These are phyloP conservation scores for Candida piceae DNA, from an alignment of 805 yeast species.

Conservation along the genomic window DNA sequence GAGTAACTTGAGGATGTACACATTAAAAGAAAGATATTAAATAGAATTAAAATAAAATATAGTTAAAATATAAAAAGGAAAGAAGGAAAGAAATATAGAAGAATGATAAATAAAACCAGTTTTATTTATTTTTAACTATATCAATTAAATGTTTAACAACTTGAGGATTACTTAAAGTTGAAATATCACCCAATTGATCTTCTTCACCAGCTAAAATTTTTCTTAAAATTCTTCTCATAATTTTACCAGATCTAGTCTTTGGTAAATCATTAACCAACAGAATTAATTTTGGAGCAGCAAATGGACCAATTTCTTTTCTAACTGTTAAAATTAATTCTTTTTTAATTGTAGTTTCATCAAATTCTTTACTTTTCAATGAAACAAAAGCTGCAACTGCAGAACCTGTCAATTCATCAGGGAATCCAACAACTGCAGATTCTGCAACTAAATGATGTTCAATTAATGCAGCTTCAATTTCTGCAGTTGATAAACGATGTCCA, in stretches of 20 bases:
- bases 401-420: conserved; percentile 92
- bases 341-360: conserved; percentile 49
- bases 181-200: conserved; percentile 75
- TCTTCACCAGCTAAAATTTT: conserved; percentile 71
- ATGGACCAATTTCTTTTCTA: conserved; percentile 77
- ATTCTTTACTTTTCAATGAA: conserved; percentile 57
- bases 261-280: conserved; percentile 74
- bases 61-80: background rate
- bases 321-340: conserved; percentile 64
- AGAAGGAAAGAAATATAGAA: background rate
- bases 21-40: too few species aligned
- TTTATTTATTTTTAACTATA: conserved; percentile 33
- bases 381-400: conserved; percentile 97
- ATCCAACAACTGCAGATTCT: conserved; percentile 96
- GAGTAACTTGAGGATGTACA: too few species aligned
- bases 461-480: conserved; percentile 93
- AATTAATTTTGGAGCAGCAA: conserved; percentile 78
- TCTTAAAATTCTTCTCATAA: conserved; percentile 81
- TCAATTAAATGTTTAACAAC: conserved; percentile 63
- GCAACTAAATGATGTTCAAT: conserved; percentile 75
- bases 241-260: conserved; percentile 82
- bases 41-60: too few species aligned
- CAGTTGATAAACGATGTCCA: conserved; percentile 97
- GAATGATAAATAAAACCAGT: too few species aligned
- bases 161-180: conserved; percentile 73